Conservation (phyloP, 495 filamentous ascomycete genomes). For the Podospora sp. region DNA sequence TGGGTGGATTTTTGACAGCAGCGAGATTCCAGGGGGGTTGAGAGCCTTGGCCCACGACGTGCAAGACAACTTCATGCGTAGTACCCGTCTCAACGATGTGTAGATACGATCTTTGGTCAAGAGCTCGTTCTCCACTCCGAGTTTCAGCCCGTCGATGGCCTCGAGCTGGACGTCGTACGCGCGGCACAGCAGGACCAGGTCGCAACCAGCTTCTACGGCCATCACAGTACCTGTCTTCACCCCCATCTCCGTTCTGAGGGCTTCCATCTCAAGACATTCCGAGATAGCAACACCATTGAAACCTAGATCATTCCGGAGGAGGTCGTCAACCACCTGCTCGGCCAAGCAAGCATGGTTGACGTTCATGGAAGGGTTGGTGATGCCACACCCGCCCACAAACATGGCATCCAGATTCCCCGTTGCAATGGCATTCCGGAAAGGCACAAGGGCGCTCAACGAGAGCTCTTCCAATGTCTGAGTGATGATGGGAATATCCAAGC, state of each 20-base stretch:
- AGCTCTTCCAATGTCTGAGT: conserved; percentile 88
- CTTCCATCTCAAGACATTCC: conserved; percentile 95
- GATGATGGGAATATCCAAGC: conserved; percentile 85
- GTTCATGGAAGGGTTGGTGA: conserved; percentile 82
- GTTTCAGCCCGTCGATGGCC: conserved; percentile 79
- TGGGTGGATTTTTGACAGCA: conserved; percentile 76
- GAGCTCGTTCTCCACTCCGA: conserved; percentile 83
- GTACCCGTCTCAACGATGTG: conserved; percentile 71
- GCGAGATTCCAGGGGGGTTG: conserved; percentile 71
- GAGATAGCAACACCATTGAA: conserved; percentile 92
- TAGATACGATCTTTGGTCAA: conserved; percentile 74
- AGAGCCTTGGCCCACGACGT: conserved; percentile 84
- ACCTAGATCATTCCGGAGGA: conserved; percentile 77
- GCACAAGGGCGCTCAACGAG: conserved; percentile 78
- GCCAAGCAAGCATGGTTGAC: conserved; percentile 91
- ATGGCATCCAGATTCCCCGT: conserved; percentile 81
- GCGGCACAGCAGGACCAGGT: conserved; percentile 80
- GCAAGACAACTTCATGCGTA: conserved; percentile 73
- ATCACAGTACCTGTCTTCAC: conserved; percentile 92
- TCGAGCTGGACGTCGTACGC: conserved; percentile 85
- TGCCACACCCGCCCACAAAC: conserved; percentile 89
- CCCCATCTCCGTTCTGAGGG: conserved; percentile 84
- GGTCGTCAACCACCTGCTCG: conserved; percentile 84
- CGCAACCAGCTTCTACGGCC: conserved; percentile 90
- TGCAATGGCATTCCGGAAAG: conserved; percentile 81